Evolutionary conservation across 306 rosid genomes (phyloP), one percentile per base, ranked within the genome.

Genomic region (Hippophae tibetana): DNA sequence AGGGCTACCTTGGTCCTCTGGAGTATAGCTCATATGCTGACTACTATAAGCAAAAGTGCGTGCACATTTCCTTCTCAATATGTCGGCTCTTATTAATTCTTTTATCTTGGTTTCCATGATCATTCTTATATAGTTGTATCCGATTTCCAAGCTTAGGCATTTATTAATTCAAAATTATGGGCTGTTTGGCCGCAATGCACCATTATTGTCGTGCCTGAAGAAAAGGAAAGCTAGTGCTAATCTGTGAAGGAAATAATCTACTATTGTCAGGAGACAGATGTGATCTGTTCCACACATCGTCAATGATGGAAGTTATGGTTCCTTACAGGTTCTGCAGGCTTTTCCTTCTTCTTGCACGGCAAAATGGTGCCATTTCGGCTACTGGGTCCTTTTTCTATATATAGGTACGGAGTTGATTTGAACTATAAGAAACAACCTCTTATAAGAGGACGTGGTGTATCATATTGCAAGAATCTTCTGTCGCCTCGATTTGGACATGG

Each of bases 11-110:
- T 62, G 99, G 99, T 70, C 96, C 99, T 54, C 71, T 92, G 76
- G 99, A 92, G 84, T 92, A 92, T 81, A 92, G 92, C 69, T 85
- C 99, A 51, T 92, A 92, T 78, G 95, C 99, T 66, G 95, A 88
- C 78, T 92, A 92, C 75, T 92, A 92, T 86, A 88, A 88, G 74
- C 99, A 84, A 78, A 92, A 92, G 99, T 92, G 88, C 58, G 82
- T 65, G 46, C 48, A 43, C 56, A 42, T 77, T 84, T 13, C 62
- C 61, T 65, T 64, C 56, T 64, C 61, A 9, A 64, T 75, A 57
- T 42, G 43, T 47, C 67, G 43, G 54, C 14, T 31, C 6, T 46
- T 73, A 64, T 44, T 43, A 38, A 38, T 74, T 71, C 52, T 46
- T 61, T 10, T 56, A 14, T 11, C 42, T 56, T 76, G 23, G 38